Evolutionary conservation across 768 basidiomycete genomes (phyloP).

Genomic region (Mrakia gelida): DNA sequence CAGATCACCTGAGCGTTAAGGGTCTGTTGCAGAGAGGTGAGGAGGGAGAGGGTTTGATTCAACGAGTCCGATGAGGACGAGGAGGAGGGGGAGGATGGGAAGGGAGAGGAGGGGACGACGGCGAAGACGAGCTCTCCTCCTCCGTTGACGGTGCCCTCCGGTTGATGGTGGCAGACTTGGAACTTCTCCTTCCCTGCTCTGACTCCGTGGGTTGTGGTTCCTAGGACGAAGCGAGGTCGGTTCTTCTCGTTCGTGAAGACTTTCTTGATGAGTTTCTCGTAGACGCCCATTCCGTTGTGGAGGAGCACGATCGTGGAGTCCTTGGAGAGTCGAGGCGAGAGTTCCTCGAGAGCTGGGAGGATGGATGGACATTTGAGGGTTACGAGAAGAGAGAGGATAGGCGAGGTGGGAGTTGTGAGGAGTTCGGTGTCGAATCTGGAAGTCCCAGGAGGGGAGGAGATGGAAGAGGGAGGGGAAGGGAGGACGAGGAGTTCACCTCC

Average conservation of each 20-base stretch:
- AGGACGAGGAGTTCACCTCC: not conserved
- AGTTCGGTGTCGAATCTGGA: not conserved
- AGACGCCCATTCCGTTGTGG: constrained; percentile 90
- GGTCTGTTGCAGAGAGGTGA: not conserved
- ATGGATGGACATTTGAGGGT: constrained; percentile 73
- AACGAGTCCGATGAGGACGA: constrained; percentile 49
- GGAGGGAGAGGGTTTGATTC: not conserved
- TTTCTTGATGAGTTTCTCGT: constrained; percentile 64
- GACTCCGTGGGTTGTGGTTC: constrained; percentile 75
- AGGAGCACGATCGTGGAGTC: constrained; percentile 82
- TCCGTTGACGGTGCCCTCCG: constrained; percentile 42
- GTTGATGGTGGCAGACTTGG: constrained; percentile 61
- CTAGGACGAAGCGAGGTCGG: constrained; percentile 81
- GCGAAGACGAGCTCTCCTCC: constrained; percentile 70
- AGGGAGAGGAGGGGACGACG: constrained; percentile 72
- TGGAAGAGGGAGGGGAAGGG: not conserved
- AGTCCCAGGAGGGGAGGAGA: not conserved
- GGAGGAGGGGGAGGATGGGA: too few species aligned
- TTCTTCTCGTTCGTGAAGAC: constrained; percentile 60
- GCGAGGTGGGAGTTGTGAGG: constrained; percentile 9
- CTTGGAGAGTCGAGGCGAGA: constrained; percentile 61
- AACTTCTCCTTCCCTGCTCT: constrained; percentile 52
- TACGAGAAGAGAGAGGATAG: constrained; percentile 74
- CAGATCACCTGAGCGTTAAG: constrained; percentile 53
- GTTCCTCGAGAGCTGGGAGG: constrained; percentile 53